Conservation (phyloP, 176 grass and related monocot species). For the Triticum turgidum region DNA sequence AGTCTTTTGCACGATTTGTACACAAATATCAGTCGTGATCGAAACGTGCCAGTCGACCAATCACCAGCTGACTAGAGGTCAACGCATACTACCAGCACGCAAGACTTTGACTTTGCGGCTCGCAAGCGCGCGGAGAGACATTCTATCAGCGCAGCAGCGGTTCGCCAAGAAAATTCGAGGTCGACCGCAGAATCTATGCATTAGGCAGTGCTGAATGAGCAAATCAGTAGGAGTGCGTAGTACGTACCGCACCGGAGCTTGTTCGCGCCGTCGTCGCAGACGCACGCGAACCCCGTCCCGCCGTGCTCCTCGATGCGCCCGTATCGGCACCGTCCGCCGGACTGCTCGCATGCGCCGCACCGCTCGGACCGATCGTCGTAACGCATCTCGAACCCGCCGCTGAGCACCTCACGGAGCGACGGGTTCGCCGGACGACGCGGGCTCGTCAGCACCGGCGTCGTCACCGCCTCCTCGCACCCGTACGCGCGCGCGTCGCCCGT, state of each 20-base stretch:
- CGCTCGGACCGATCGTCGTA: neutral
- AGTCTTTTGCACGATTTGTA: neutral
- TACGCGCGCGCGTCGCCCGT: neutral
- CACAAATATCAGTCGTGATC: neutral
- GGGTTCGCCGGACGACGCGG: neutral
- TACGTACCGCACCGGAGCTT: neutral
- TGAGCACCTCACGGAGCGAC: neutral
- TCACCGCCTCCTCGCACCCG: constrained; percentile 34
- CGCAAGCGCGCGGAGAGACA: neutral
- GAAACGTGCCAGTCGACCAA: neutral
- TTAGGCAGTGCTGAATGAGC: neutral
- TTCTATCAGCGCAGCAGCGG: neutral
- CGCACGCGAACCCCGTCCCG: neutral
- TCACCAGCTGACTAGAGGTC: neutral
- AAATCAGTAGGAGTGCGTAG: neutral
- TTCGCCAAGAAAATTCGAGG: neutral
- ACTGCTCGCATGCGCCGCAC: constrained; percentile 25
- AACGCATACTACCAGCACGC: neutral
- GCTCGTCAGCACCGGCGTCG: constrained; percentile 28
- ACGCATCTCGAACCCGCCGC: neutral
- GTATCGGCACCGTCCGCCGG: constrained; percentile 20
- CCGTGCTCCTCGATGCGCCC: constrained; percentile 20
- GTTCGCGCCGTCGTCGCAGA: neutral
- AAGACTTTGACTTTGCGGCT: neutral
- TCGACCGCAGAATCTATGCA: neutral